Percentiles rank a stretch among this genome's conserved stretches.
Conservation (phyloP, 2,329 filamentous ascomycete genomes). For the Huntiella moniliformis region DNA sequence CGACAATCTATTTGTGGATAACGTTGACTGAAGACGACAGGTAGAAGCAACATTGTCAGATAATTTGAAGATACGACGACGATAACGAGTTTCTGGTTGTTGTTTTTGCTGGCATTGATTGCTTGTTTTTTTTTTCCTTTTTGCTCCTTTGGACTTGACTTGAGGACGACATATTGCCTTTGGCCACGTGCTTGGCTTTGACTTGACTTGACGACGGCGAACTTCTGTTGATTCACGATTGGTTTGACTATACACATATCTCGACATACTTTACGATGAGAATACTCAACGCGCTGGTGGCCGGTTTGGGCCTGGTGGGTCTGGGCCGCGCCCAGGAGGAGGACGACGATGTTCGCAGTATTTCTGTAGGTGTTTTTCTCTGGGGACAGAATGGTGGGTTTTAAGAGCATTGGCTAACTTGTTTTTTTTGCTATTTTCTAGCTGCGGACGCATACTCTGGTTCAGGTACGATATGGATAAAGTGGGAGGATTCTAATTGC, state of each 20-base stretch:
- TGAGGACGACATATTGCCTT: background rate
- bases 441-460: slow-evolving; percentile 74
- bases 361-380: slow-evolving; percentile 11
- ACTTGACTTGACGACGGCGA: too few relatives aligned
- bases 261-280: slow-evolving; percentile 4
- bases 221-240: too few relatives aligned
- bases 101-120: background rate
- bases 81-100: too few relatives aligned
- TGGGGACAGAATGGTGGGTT: background rate
- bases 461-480: slow-evolving; percentile 37
- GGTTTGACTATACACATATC: too few relatives aligned
- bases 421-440: slow-evolving; percentile 20
- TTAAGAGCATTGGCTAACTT: slow-evolving; percentile 3
- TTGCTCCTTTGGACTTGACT: background rate
- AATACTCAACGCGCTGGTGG: slow-evolving; percentile 11
- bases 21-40: too few relatives aligned
- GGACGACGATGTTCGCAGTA: slow-evolving; percentile 13
- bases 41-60: too few relatives aligned
- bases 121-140: background rate
- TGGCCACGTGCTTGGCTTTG: too few relatives aligned
- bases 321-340: slow-evolving; percentile 6
- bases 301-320: slow-evolving; percentile 9
- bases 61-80: too few relatives aligned
- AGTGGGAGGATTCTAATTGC: too few relatives aligned
- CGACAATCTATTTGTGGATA: too few relatives aligned